Evolutionary conservation across 2,329 filamentous ascomycete species (phyloP).

Genomic region (Simplicillium aogashimaense): DNA sequence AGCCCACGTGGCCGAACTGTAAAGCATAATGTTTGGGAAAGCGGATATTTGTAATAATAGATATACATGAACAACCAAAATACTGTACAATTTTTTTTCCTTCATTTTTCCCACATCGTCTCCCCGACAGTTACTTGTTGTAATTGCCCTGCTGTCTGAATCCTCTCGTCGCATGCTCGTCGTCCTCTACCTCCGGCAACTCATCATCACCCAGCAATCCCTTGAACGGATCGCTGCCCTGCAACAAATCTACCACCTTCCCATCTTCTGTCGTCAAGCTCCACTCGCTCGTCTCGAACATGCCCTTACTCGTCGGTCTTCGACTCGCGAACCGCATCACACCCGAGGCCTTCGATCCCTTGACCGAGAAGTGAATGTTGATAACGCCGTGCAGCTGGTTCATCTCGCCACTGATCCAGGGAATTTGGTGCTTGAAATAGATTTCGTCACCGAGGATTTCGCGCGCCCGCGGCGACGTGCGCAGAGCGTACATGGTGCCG

Average conservation of each 20-base stretch:
- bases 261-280: constrained; percentile 61
- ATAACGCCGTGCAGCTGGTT: constrained; percentile 90
- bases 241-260: constrained; percentile 59
- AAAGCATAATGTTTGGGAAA: constrained; percentile 5
- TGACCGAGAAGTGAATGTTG: constrained; percentile 78
- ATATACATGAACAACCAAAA: constrained; percentile 14
- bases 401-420: constrained; percentile 79
- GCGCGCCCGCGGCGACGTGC: constrained; percentile 66
- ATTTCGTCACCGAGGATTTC: constrained; percentile 78
- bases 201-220: constrained; percentile 34
- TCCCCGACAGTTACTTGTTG: constrained; percentile 20
- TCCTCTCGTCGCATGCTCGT: constrained; percentile 31
- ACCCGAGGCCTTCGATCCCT: constrained; percentile 61
- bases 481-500: constrained; percentile 83
- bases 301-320: constrained; percentile 47
- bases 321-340: constrained; percentile 74
- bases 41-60: constrained; percentile 28
- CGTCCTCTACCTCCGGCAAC: constrained; percentile 15
- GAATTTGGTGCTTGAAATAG: constrained; percentile 68
- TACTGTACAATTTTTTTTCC: constrained; percentile 8
- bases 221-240: constrained; percentile 60
- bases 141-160: constrained; percentile 37
- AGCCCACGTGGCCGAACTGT: constrained; percentile 21
- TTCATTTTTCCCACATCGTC: background rate
- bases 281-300: constrained; percentile 88